These are phyloP conservation scores for Wickerhamia fluorescens DNA, from an alignment of 805 yeast genomes.

Conservation along the genomic window DNA sequence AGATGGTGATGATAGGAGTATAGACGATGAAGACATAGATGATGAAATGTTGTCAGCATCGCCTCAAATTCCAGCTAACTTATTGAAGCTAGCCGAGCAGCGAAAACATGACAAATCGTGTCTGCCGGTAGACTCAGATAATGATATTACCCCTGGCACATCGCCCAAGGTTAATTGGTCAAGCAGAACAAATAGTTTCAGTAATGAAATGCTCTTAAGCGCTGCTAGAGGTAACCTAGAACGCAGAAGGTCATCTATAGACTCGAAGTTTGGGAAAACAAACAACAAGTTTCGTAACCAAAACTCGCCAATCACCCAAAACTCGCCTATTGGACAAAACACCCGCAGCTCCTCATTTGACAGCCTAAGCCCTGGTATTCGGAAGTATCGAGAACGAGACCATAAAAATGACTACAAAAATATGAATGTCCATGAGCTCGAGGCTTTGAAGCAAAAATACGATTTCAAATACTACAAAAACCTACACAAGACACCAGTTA, in stretches of 20 bases:
- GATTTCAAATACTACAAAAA: conserved; percentile 38
- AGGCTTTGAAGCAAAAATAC: conserved; percentile 14
- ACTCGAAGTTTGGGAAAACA: conserved; percentile 16
- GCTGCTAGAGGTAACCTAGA: conserved; percentile 16
- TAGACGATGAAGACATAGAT: conserved; percentile 38
- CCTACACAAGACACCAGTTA: conserved; percentile 22
- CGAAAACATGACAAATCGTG: conserved; percentile 31
- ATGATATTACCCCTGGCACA: conserved; percentile 21
- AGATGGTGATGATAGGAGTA: conserved; percentile 16
- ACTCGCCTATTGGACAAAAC: conserved; percentile 5
- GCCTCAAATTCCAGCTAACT: conserved; percentile 62
- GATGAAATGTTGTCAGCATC: conserved; percentile 49
- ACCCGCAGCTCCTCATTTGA: conserved; percentile 5
- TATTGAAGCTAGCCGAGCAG: conserved; percentile 48
- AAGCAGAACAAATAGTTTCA: conserved; percentile 17
- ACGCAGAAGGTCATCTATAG: conserved; percentile 27
- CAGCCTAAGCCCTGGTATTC: conserved; percentile 3
- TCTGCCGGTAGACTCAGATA: conserved; percentile 14
- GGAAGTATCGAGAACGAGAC: conserved; percentile 2
- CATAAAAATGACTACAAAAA: conserved; percentile 5
- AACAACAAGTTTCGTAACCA: conserved; percentile 12
- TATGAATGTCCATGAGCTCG: conserved; percentile 5
- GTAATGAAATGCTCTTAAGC: conserved; percentile 6
- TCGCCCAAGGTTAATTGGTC: conserved; percentile 18
- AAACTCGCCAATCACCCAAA: conserved; percentile 1